Base-by-base conservation (phyloP, 2,329 filamentous ascomycete species). In the Sarocladium kiliense region DNA sequence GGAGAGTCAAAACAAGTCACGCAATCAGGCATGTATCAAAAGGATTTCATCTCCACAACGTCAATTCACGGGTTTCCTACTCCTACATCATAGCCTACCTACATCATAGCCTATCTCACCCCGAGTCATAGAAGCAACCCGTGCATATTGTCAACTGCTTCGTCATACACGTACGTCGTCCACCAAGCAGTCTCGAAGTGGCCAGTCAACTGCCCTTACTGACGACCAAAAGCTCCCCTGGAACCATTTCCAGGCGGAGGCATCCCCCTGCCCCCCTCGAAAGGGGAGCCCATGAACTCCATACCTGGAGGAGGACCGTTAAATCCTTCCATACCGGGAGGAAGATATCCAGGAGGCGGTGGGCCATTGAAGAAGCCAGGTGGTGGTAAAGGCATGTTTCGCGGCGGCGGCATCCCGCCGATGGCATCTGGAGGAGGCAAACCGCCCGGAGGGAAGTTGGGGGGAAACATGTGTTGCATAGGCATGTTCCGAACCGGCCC, bases 391-490 rank as follows among this genome's bases (percentile, higher is more conserved):
- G 71, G 72, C 71, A 82, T 77, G 64, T 72, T 79, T n/a, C 81
- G 77, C 10, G 75, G 77, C 10, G 75, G 77, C 16, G 76, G 77
- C 58, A 77, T 76, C 16, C 72, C 77, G 32, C 68, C 71, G 68
- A 83, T 74, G 14, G 68, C 72, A 27, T 80, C 77, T 1, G 76
- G 55, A 12, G 75, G 76, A 7, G 72, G 72, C 64, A 78, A 73
- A 19, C 68, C 71, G 23, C 70, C 72, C 5, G 76, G 77, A 14
- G 80, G 77, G 59, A 85, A 86, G 65, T 79, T 83, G n/a, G 81
- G 80, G 19, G 80, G 80, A 62, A 81, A 85, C 74, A 84, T 83
- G 58, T 77, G 78, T 54, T 78, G 79, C 67, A 82, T 76, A 16
- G 79, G 78, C 58, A 77, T 74, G 60, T 70, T 73, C 32, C 74